Base-by-base conservation (phyloP, 176 grass and related monocot genomes). In the Poa pratensis region DNA sequence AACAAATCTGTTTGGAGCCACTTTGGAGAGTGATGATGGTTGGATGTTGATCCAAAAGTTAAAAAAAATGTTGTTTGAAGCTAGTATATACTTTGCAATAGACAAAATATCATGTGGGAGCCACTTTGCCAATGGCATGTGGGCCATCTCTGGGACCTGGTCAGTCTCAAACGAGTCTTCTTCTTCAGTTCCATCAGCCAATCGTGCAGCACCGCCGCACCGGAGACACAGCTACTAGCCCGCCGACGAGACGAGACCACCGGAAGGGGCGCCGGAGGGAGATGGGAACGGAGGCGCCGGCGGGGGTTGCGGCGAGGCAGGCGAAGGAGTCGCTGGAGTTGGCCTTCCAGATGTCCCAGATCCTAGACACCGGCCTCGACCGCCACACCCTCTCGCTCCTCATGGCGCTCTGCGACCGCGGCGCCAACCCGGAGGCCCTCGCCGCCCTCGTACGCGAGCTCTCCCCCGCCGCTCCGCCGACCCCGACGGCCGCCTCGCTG, bases 341-440 rank as follows among this genome's bases (percentile, higher is more conserved):
- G 45, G 89, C 89, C 8, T 96, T 93, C 82, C 84, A 93, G 81
- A 87, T 96, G 87, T 93, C 91, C 16, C 89, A 96, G 84, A 90
- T 96, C 66, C 89, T 96, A 4, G 89, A 85, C 81, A 88, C 89
- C 12, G 89, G 84, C 28, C 84, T 96, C 7, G 91, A 96, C 35
- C 94, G 89, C 77, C 89, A 96, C 87, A 96, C 91, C 51, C 82
- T 96, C 78, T 96, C 94, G 52, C 94, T 96, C 45, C 84, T 96
- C 77, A 91, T 96, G 77, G 91, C 94, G 53, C 94, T 96, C 78
- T 96, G 89, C 75, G 91, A 96, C 83, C 89, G 91, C 5, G 89
- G 89, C 54, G 89, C 92, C 10, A 96, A 96, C 80, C 91, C 94
- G 51, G 89, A 96, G 84, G 91, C 94, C 42, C 91, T 96, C 48